phyloP scores from a whole-genome alignment of 345 rosid species.

The Salix purpurea region DNA sequence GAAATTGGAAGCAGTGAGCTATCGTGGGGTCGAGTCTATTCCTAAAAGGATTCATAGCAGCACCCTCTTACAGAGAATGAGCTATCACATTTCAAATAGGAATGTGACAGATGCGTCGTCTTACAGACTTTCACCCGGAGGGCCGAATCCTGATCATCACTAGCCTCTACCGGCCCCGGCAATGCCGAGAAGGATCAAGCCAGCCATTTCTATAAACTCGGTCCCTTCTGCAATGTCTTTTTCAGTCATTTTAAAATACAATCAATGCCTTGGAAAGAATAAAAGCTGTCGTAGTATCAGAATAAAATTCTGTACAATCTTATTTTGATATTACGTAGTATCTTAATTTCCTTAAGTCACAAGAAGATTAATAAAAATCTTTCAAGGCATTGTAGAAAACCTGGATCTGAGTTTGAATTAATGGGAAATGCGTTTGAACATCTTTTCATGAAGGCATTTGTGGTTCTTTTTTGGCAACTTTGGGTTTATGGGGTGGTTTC shows the following conservation, averaged over 20 bases:
- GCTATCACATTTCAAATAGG: conserved; percentile 13
- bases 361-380: too few species aligned
- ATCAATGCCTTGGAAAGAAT: not conserved
- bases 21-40: conserved; percentile 9
- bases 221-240: too few species aligned
- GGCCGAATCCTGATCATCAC: conserved; percentile 40
- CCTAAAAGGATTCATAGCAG: conserved; percentile 17
- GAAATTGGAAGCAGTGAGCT: conserved; percentile 9
- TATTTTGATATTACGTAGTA: not conserved
- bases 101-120: not conserved
- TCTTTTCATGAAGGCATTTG: too few species aligned
- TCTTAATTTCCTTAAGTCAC: not conserved
- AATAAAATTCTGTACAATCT: too few species aligned
- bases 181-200: not conserved
- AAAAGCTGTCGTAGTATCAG: too few species aligned
- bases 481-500: too few species aligned
- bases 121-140: conserved; percentile 31
- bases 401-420: too few species aligned
- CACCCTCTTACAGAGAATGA: conserved; percentile 12
- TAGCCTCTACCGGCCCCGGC: not conserved
- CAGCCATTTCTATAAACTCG: too few species aligned
- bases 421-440: too few species aligned
- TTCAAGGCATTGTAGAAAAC: not conserved
- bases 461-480: too few species aligned
- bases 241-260: too few species aligned